Conservation (phyloP, 257 asterid genomes). For the Cinchona pubescens region DNA sequence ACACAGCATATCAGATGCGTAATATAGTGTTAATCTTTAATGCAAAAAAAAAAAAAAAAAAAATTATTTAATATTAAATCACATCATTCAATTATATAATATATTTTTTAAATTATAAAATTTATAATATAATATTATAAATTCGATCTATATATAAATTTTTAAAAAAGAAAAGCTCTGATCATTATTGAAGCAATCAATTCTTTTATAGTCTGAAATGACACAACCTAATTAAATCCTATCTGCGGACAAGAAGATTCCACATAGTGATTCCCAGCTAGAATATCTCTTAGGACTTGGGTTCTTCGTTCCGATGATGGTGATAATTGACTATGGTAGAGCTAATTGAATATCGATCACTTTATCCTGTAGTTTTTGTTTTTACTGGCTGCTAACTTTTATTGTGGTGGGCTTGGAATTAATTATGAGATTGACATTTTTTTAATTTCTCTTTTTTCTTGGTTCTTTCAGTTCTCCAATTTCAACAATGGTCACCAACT, state of each 20-base stretch:
- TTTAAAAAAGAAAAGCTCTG: no score
- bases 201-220: neutral
- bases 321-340: slow-evolving; percentile 9
- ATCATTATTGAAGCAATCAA: neutral
- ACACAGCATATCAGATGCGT: neutral
- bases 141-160: no score
- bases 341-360: no score
- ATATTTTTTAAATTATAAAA: no score
- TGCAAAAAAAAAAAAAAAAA: no score
- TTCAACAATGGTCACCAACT: neutral
- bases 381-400: neutral
- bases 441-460: neutral
- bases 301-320: slow-evolving; percentile 1
- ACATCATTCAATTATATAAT: no score
- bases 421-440: no score
- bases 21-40: no score
- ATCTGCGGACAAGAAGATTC: slow-evolving; percentile 21
- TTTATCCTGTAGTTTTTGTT: no score
- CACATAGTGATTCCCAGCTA: slow-evolving; percentile 6
- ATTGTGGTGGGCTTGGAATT: neutral
- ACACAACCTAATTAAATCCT: slow-evolving; percentile 6
- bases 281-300: neutral
- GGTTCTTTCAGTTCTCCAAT: neutral
- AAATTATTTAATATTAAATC: no score
- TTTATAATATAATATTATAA: no score